Base-by-base conservation (phyloP, 108 stramenopile genomes). In the Skeletonema grethae region DNA sequence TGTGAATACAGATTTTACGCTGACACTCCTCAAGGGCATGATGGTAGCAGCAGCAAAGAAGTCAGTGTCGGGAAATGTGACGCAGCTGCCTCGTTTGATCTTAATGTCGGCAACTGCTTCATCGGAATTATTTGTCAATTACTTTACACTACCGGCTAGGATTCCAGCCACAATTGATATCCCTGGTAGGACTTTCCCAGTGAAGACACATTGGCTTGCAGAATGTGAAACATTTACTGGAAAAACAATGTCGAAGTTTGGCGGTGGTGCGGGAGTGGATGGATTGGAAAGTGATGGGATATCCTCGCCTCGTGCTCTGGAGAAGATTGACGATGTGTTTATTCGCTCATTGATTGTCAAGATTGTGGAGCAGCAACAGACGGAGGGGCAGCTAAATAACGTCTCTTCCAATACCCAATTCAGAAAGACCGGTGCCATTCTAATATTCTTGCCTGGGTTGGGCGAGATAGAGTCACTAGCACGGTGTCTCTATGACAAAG, bases 361-460 rank as follows among this genome's bases (percentile, higher is more conserved):
- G 16, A 83, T 85, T 35, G 67, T 83, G 15, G 43, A 65, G 31
- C 50, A 85, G 63, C 82, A 82, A 59, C 69, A 74, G 48, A 7
- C 20, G 2, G 63, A 76, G 13, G 72, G 55, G 9, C 32, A 25
- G 31, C 5, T 35, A 36, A 7, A 38, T 5, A 32, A 32, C 28
- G 15, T 20, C 12, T 30, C 79, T 36, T 16, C 28, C 58, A 58
- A 29, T 31, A 32, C 10, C 22, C 10, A 71, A 8, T 58, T 8
- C 29, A 57, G 43, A 31, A 12, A 4, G 6, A 48, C 73, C 10
- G 93, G 90, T 13, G 88, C 95, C 2, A 88, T 98, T 35, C 85
- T 98, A 16, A 90, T 97, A 7, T 98, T 98, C 66, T 60, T 97
- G 45, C 96, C 97, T 3, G 97, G 97, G 9, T 59, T 84, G 67